Conservation (phyloP, 495 filamentous ascomycete genomes). For the Talaromyces nanjingensis region DNA sequence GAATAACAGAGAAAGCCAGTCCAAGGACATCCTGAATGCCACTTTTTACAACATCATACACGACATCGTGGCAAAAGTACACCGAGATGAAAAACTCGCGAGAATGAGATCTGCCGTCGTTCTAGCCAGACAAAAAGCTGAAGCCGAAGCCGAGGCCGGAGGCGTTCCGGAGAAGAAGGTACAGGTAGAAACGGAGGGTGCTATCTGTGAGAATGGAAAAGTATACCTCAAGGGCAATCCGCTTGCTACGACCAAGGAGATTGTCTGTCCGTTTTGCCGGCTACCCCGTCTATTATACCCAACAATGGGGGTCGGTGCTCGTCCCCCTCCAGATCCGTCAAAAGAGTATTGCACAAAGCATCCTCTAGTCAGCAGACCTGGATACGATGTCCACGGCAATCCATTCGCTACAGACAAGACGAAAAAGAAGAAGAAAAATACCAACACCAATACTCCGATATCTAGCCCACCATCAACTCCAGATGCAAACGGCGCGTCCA, state of each 20-base stretch:
- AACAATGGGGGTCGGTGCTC: constrained; percentile 51
- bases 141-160: constrained; percentile 38
- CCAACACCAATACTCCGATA: constrained; percentile 47
- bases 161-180: constrained; percentile 31
- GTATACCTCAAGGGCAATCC: constrained; percentile 71
- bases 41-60: constrained; percentile 67
- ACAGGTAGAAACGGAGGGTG: constrained; percentile 60
- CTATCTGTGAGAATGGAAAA: constrained; percentile 64
- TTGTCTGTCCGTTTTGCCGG: constrained; percentile 58
- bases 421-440: constrained; percentile 44
- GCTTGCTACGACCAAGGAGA: constrained; percentile 62
- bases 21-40: constrained; percentile 55
- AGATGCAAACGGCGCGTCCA: constrained; percentile 33
- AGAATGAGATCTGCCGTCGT: constrained; percentile 69
- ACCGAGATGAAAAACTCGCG: constrained; percentile 67
- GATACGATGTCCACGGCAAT: constrained; percentile 79
- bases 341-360: constrained; percentile 69
- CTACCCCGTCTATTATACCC: constrained; percentile 59
- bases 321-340: constrained; percentile 51
- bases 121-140: constrained; percentile 58
- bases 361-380: constrained; percentile 64
- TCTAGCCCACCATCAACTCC: constrained; percentile 37
- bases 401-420: constrained; percentile 55
- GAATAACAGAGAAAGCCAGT: constrained; percentile 20
- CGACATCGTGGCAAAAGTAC: constrained; percentile 61